These are phyloP conservation scores for Cyberlindnera mississippiensis DNA, from an alignment of 805 yeast genomes.

Conservation along the genomic window DNA sequence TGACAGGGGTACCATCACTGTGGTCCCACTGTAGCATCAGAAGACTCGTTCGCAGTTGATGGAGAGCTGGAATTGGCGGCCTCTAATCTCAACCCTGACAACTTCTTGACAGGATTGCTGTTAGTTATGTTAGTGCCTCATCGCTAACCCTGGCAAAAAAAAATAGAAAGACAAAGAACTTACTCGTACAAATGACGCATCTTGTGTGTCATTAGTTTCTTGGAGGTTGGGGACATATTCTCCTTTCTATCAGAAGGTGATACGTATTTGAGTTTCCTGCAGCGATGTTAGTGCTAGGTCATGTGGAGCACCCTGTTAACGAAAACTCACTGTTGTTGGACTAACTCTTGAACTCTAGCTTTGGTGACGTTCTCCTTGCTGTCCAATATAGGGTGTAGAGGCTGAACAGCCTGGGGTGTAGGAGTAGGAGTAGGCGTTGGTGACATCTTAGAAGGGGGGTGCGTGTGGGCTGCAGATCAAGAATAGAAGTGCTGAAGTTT, in stretches of 20 bases:
- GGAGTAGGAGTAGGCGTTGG: constrained; percentile 3
- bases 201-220: constrained; percentile 27
- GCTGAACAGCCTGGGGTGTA: constrained; percentile 23
- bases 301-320: not conserved
- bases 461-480: not conserved
- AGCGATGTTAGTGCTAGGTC: not conserved
- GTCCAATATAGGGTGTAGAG: constrained; percentile 28
- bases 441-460: not conserved
- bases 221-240: constrained; percentile 29
- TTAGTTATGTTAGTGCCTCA: not conserved
- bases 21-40: not conserved
- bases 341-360: constrained; percentile 28
- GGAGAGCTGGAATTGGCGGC: constrained; percentile 12
- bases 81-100: constrained; percentile 27
- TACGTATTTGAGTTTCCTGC: constrained; percentile 27
- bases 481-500: too few species aligned
- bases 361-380: constrained; percentile 27
- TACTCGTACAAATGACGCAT: constrained; percentile 26
- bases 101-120: constrained; percentile 27
- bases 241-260: constrained; percentile 29
- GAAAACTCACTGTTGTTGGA: constrained; percentile 26
- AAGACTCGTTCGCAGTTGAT: not conserved
- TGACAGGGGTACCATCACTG: not conserved
- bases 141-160: too few species aligned
- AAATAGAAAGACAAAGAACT: constrained; percentile 7